Base-by-base conservation (phyloP, 441 rosid species). In the Dalechampia spathulata region DNA sequence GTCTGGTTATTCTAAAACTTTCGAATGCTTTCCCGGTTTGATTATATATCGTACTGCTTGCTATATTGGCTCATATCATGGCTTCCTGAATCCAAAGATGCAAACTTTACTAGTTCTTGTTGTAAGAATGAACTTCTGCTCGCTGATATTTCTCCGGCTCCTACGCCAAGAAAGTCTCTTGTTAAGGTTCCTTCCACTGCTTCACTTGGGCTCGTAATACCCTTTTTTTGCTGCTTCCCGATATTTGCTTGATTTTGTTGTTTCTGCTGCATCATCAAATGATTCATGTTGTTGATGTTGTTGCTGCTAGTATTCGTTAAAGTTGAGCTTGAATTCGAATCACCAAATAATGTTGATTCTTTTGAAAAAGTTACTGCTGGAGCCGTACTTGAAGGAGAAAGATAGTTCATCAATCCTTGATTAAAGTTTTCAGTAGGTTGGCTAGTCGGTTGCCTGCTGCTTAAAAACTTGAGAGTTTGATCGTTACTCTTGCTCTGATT, bases 121-220 rank as follows among this genome's bases (percentile, higher is more conserved):
- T 53, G 80, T 8, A 66, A 66, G 41, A 70, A 64, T 9, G 73
- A 68, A 14, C 16, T 17, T 38, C 75, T 64, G 16, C 66, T 59
- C 1, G 64, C 64, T 21, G 64, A n/a, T n/a, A n/a, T 62, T 26
- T 69, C 81, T 12, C 66, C 75, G 5, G 42, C 42, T 46, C 81
- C 86, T 15, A 78, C 79, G 1, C 86, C 86, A 32, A 81, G 76
- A 52, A 81, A 81, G 58, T 81, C 86, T 59, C 86, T 67, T 2
- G 86, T 80, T 50, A 80, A 47, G 14, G 72, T 47, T 28, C 62
- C 70, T 34, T 72, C 75, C 2, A 40, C 68, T 28, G 45, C 66
- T 39, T 65, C 59, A 41, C 14, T 57, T 5, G 58, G 17, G 25
- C 63, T 61, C 0, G 23, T 38, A 38, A 38, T 2, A 3, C 52